Percentiles rank a stretch among this genome's conserved stretches.
Conservation (phyloP, 306 rosid species). For the Gastrolobium villosum region DNA sequence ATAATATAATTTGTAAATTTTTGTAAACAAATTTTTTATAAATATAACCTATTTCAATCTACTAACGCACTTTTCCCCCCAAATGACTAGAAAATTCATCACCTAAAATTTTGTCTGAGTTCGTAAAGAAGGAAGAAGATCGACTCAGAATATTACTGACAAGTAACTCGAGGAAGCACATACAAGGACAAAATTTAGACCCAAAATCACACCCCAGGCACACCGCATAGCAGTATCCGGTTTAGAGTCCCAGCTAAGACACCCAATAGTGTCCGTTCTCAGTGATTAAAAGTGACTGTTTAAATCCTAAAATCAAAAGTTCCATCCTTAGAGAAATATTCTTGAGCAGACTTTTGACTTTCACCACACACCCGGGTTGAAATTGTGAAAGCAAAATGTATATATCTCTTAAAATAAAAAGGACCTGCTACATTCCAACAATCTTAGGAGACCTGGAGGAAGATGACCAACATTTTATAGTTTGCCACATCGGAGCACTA, state of each 20-base stretch:
- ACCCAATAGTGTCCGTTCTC: too few species aligned
- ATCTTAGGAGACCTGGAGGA: not conserved
- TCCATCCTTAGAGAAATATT: too few species aligned
- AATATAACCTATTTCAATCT: not conserved
- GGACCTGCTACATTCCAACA: not conserved
- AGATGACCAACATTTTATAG: conserved; percentile 2
- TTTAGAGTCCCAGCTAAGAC: too few species aligned
- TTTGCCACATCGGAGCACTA: not conserved
- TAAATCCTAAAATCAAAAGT: too few species aligned
- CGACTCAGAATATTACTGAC: not conserved
- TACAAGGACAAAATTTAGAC: not conserved
- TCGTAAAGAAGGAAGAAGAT: not conserved
- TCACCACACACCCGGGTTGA: too few species aligned
- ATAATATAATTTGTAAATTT: too few species aligned
- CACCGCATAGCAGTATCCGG: too few species aligned
- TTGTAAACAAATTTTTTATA: too few species aligned
- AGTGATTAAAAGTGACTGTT: too few species aligned
- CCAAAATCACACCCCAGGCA: too few species aligned
- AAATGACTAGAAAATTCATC: not conserved
- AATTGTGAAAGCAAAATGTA: too few species aligned
- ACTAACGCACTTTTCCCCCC: not conserved
- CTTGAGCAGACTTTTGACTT: too few species aligned
- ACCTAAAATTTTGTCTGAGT: not conserved
- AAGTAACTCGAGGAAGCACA: not conserved
- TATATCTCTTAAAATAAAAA: not conserved